phyloP scores from a whole-genome alignment of 73 alveolate species.

The Blepharisma stoltei region DNA sequence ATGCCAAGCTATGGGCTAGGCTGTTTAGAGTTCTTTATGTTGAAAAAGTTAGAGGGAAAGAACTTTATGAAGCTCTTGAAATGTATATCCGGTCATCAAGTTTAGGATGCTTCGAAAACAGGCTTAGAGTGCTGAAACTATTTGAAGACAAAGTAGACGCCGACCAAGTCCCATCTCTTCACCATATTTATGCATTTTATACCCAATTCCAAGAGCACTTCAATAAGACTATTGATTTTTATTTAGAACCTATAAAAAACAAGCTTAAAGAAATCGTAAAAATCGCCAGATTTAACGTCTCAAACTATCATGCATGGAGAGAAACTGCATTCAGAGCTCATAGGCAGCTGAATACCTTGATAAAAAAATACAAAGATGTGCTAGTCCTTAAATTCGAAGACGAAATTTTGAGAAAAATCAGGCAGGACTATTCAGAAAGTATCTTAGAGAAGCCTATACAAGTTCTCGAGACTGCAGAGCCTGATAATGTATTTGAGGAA shows the following conservation, averaged over 20 bases:
- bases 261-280: slow-evolving; percentile 52
- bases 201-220: slow-evolving; percentile 13
- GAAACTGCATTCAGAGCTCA: slow-evolving; percentile 48
- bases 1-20: slow-evolving; percentile 60
- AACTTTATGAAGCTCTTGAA: slow-evolving; percentile 54
- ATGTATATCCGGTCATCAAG: slow-evolving; percentile 49
- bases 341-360: slow-evolving; percentile 46
- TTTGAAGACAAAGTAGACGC: background rate
- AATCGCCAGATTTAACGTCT: slow-evolving; percentile 51
- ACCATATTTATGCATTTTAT: slow-evolving; percentile 37
- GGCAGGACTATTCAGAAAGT: slow-evolving; percentile 30
- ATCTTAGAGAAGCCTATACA: background rate
- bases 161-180: background rate
- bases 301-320: slow-evolving; percentile 46
- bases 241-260: slow-evolving; percentile 44
- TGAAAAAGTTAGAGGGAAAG: slow-evolving; percentile 43
- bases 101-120: slow-evolving; percentile 54
- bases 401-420: slow-evolving; percentile 33
- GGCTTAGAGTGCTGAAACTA: background rate
- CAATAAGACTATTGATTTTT: background rate
- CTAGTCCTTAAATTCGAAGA: slow-evolving; percentile 40
- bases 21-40: slow-evolving; percentile 56
- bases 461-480: background rate
- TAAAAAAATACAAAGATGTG: slow-evolving; percentile 36
- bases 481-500: slow-evolving; percentile 19